Conservation (phyloP, 2,329 filamentous ascomycete species). For the Graphilbum sp. region DNA sequence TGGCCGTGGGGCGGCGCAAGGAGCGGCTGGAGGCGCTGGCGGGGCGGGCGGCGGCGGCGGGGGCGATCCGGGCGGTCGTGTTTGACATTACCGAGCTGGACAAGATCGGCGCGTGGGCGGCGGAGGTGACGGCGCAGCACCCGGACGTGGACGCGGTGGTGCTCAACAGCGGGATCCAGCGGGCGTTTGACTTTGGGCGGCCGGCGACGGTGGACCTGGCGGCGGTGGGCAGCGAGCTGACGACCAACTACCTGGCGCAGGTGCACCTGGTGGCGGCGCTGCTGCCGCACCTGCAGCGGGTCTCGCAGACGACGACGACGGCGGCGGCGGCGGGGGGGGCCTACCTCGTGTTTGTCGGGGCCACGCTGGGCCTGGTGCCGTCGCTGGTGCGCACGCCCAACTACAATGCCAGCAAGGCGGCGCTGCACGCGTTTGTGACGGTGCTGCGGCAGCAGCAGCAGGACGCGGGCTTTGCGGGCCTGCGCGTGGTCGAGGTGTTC, state of each 20-base stretch:
- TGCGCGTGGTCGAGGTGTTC: slow-evolving; percentile 25
- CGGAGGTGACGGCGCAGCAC: slow-evolving; percentile 17
- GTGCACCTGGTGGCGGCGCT: slow-evolving; percentile 27
- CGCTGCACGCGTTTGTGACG: slow-evolving; percentile 26
- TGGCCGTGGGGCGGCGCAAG: slow-evolving; percentile 28
- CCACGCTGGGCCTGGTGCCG: slow-evolving; percentile 21
- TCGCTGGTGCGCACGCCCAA: slow-evolving; percentile 23
- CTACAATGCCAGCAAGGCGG: slow-evolving; percentile 33
- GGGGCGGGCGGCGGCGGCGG: slow-evolving; percentile 2
- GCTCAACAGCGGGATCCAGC: slow-evolving; percentile 33
- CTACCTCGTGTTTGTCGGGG: slow-evolving; percentile 13
- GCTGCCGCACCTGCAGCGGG: slow-evolving; percentile 23
- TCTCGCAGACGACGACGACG: not conserved
- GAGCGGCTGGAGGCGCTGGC: slow-evolving; percentile 26
- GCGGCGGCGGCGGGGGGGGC: too few species aligned
- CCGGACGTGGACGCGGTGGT: slow-evolving; percentile 33
- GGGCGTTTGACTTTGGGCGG: slow-evolving; percentile 23
- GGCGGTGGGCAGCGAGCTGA: slow-evolving; percentile 22
- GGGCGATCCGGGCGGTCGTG: slow-evolving; percentile 11
- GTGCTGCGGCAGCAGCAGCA: slow-evolving; percentile 27
- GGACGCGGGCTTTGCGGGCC: slow-evolving; percentile 15
- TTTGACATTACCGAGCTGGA: slow-evolving; percentile 26
- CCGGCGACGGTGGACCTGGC: slow-evolving; percentile 23
- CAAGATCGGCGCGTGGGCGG: slow-evolving; percentile 17
- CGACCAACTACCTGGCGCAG: slow-evolving; percentile 26